A percentile compares a stretch with the other conserved stretches of the same genome.
Evolutionary conservation across 23 red algal species (phyloP).

Genomic region (Pyropia yezoensis): DNA sequence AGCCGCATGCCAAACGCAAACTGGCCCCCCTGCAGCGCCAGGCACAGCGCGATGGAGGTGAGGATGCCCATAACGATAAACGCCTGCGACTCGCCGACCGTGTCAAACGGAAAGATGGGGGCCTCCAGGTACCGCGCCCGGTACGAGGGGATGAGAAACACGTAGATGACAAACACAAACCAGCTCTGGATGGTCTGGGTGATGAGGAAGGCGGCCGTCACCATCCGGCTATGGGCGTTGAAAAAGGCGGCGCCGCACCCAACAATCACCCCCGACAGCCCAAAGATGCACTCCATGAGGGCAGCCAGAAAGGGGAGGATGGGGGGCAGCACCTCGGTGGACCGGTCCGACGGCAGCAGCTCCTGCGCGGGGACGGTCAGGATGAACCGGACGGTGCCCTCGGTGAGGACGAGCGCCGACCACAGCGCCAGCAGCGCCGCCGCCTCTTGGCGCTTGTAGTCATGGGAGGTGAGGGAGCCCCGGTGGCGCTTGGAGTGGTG

Average conservation of each 20-base stretch:
- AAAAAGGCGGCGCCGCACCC: conserved; percentile 17
- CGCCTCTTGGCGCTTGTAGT: conserved; percentile 2
- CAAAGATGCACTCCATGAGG: conserved; percentile 31
- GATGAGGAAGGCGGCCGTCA: conserved; percentile 12
- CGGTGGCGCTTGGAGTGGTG: too few species aligned
- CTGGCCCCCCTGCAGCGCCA: conserved; percentile 53
- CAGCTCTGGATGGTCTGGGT: conserved; percentile 20
- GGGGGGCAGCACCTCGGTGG: not conserved
- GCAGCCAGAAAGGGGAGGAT: conserved; percentile 21
- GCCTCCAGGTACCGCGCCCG: not conserved
- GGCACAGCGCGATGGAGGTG: conserved; percentile 45
- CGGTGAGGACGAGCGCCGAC: conserved; percentile 41
- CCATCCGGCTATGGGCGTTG: conserved; percentile 11
- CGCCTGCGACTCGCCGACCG: conserved; percentile 1
- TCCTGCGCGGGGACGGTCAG: conserved; percentile 3
- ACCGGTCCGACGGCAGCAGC: not conserved
- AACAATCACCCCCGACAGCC: conserved; percentile 25
- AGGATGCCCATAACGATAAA: conserved; percentile 31
- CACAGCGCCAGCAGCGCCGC: conserved; percentile 36
- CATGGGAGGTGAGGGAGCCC: too few species aligned
- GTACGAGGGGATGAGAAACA: conserved; percentile 20
- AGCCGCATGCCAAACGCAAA: conserved; percentile 42
- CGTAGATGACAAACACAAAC: conserved; percentile 39
- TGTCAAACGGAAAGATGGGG: conserved; percentile 4
- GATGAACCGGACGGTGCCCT: conserved; percentile 33